Evolutionary conservation across 805 yeast genomes (phyloP).

Genomic region (Candida ovalis): DNA sequence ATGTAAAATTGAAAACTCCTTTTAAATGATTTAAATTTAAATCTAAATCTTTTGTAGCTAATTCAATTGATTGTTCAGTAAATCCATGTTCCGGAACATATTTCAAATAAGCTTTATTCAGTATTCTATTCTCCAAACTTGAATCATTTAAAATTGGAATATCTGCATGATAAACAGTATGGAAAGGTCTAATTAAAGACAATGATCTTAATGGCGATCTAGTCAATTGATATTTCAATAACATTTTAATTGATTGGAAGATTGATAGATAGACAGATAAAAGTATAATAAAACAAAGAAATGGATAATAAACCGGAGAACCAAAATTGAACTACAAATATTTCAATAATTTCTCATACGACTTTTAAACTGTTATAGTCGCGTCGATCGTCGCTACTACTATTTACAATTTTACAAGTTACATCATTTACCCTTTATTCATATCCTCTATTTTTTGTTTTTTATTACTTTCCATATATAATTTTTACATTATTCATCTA

Average conservation of each 20-base stretch:
- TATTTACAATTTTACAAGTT: too few relatives aligned
- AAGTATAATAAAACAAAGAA: too few relatives aligned
- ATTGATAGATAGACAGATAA: too few relatives aligned
- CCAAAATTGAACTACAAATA: too few relatives aligned
- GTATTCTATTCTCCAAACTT: conserved; percentile 38
- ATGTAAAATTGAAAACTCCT: conserved; percentile 36
- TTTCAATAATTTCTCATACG: neutral
- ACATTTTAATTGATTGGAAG: neutral
- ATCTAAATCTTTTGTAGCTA: conserved; percentile 40
- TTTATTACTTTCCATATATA: neutral
- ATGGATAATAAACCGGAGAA: too few relatives aligned
- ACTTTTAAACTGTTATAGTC: neutral
- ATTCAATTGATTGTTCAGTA: conserved; percentile 34
- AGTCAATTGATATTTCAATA: neutral
- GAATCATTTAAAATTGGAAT: conserved; percentile 30
- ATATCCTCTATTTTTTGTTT: neutral
- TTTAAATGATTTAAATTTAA: conserved; percentile 39
- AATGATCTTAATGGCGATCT: neutral
- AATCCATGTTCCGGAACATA: conserved; percentile 46
- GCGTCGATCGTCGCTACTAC: neutral
- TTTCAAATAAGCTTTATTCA: conserved; percentile 27
- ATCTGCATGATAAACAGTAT: conserved; percentile 35
- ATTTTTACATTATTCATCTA: conserved; percentile 26
- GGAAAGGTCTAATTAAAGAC: conserved; percentile 30
- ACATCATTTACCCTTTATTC: too few relatives aligned